Percentiles rank a stretch among this genome's conserved stretches.
phyloP scores from a whole-genome alignment of 2,329 filamentous ascomycete genomes.

The Colletotrichum musicola region DNA sequence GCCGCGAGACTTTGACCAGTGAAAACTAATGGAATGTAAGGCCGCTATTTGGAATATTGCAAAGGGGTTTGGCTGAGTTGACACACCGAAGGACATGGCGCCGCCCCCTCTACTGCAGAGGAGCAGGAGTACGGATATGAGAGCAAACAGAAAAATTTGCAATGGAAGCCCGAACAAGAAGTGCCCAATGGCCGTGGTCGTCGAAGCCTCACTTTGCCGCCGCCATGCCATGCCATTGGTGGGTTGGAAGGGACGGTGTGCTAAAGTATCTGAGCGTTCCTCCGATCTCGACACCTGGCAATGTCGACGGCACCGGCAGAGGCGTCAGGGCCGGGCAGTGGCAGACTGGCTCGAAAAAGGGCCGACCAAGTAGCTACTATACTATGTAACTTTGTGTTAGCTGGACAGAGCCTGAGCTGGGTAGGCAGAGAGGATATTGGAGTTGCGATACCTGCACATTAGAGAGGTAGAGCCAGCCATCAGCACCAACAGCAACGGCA shows the following conservation, averaged over 20 bases:
- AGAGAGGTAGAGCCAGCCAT: too few relatives aligned
- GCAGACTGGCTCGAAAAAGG: conserved; percentile 4
- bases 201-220: conserved; percentile 34
- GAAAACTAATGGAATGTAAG: conserved; percentile 26
- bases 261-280: conserved; percentile 14
- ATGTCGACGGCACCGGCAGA: conserved; percentile 3
- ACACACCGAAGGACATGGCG: conserved; percentile 12
- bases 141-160: background rate
- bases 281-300: conserved; percentile 1
- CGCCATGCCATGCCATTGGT: background rate
- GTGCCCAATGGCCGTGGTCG: conserved; percentile 33
- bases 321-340: conserved; percentile 1
- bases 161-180: conserved; percentile 14
- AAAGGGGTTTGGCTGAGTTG: conserved; percentile 23
- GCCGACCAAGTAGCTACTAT: too few relatives aligned
- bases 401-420: conserved; percentile 3
- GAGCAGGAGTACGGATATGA: background rate
- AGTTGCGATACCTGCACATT: background rate
- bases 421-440: background rate
- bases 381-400: background rate
- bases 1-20: conserved; percentile 24
- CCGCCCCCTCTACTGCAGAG: conserved; percentile 12
- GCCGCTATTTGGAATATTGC: conserved; percentile 32
- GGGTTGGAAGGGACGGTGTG: too few relatives aligned
- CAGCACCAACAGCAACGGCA: too few relatives aligned